These are phyloP conservation scores for Xylaria sp. DNA, from an alignment of 2,329 filamentous ascomycete species.

Conservation along the genomic window DNA sequence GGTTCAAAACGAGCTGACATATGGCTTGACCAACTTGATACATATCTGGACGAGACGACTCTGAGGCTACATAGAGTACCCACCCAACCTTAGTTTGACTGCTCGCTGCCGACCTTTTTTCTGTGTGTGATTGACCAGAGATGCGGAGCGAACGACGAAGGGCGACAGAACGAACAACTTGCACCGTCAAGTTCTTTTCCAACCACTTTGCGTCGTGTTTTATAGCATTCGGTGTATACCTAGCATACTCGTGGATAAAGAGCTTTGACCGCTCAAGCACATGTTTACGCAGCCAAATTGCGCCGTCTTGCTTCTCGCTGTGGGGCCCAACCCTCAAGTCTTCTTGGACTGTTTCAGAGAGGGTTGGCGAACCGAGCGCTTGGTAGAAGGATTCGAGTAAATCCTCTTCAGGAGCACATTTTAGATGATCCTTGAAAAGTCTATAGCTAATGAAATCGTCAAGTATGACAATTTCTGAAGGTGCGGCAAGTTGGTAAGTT, in stretches of 20 bases:
- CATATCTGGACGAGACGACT: slow-evolving; percentile 73
- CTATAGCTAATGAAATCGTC: slow-evolving; percentile 92
- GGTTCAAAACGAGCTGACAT: slow-evolving; percentile 80
- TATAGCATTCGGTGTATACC: slow-evolving; percentile 80
- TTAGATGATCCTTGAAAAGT: slow-evolving; percentile 84
- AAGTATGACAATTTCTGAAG: slow-evolving; percentile 78
- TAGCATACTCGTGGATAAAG: slow-evolving; percentile 81
- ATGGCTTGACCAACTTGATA: slow-evolving; percentile 93
- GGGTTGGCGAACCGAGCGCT: slow-evolving; percentile 78
- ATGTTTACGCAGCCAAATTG: slow-evolving; percentile 77
- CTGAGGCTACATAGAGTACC: slow-evolving; percentile 80
- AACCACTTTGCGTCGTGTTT: slow-evolving; percentile 91
- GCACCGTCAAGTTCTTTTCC: slow-evolving; percentile 82
- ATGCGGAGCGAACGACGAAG: slow-evolving; percentile 81
- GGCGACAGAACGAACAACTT: slow-evolving; percentile 80
- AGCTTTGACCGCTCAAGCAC: slow-evolving; percentile 89
- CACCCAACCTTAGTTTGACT: slow-evolving; percentile 65
- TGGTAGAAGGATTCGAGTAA: slow-evolving; percentile 85
- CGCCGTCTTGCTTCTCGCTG: slow-evolving; percentile 74
- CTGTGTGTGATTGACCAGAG: slow-evolving; percentile 74
- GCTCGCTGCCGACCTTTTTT: slow-evolving; percentile 80
- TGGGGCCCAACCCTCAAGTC: slow-evolving; percentile 77
- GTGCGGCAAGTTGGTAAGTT: slow-evolving; percentile 80
- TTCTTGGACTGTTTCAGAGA: slow-evolving; percentile 83
- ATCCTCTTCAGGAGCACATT: slow-evolving; percentile 93